Percentiles rank a stretch among this genome's conserved stretches.
These are phyloP conservation scores for Euphorbia schlechtendalii DNA, from an alignment of 441 rosid species.

Conservation along the genomic window DNA sequence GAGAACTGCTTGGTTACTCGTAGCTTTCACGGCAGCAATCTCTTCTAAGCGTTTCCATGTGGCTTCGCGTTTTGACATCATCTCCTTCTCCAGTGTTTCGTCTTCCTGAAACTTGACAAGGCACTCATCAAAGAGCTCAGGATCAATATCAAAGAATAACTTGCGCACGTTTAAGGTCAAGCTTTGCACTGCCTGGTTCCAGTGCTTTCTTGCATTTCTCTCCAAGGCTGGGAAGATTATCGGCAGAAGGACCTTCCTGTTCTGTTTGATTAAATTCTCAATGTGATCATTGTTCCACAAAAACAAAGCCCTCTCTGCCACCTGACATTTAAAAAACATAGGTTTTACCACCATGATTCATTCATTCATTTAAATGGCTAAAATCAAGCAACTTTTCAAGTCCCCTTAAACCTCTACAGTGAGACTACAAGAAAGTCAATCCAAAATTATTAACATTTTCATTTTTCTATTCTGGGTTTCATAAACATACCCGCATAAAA, in stretches of 20 bases:
- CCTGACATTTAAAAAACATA: too few species aligned
- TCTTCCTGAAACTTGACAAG: conserved; percentile 57
- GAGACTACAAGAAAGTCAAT: too few species aligned
- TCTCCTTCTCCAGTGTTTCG: conserved; percentile 47
- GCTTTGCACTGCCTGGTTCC: conserved; percentile 87
- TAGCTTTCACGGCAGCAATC: conserved; percentile 59
- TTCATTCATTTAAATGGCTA: too few species aligned
- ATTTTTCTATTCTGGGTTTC: too few species aligned
- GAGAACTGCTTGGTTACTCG: conserved; percentile 46
- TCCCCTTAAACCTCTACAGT: too few species aligned
- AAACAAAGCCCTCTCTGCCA: conserved; percentile 85
- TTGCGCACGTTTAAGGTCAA: conserved; percentile 79
- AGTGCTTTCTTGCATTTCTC: conserved; percentile 67
- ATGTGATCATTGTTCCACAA: conserved; percentile 93
- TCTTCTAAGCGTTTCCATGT: conserved; percentile 79
- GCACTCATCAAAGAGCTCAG: conserved; percentile 75
- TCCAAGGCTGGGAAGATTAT: conserved; percentile 77
- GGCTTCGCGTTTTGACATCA: conserved; percentile 45
- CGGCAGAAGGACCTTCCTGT: conserved; percentile 63
- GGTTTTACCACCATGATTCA: too few species aligned
- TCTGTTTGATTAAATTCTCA: conserved; percentile 72
- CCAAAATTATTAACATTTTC: too few species aligned
- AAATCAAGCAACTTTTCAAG: too few species aligned
- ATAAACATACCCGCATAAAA: too few species aligned
- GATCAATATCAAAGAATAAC: conserved; percentile 63